Conservation (phyloP, 225 moss, liverwort and hornwort species). For the Polytrichum commune region DNA sequence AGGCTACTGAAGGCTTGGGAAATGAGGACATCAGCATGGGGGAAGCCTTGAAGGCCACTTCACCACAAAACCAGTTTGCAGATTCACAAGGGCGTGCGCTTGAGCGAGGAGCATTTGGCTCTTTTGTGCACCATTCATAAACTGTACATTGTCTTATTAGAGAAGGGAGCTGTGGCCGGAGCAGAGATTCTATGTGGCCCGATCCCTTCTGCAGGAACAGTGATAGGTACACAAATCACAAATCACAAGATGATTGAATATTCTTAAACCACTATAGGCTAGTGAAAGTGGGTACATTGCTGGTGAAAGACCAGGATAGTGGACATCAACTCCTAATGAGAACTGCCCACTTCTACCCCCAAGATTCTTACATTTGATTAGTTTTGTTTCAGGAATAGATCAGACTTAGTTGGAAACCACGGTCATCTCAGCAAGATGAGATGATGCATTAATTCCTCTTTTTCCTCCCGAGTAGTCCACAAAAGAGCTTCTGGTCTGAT, state of each 20-base stretch:
- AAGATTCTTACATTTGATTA: too few species aligned
- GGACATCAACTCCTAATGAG: too few species aligned
- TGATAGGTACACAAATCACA: neutral
- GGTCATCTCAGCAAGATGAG: too few species aligned
- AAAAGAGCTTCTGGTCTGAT: too few species aligned
- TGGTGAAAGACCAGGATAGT: too few species aligned
- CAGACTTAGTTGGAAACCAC: too few species aligned
- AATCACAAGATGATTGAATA: neutral
- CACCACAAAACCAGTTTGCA: conserved; percentile 40
- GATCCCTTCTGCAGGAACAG: conserved; percentile 13
- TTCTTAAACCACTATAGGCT: too few species aligned
- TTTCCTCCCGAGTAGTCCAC: too few species aligned
- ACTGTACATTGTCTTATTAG: neutral
- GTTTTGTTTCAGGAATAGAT: too few species aligned
- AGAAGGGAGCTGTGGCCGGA: conserved; percentile 2
- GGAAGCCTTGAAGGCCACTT: conserved; percentile 39
- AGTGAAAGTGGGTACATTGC: too few species aligned
- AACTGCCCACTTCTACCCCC: too few species aligned
- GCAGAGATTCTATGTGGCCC: conserved; percentile 13
- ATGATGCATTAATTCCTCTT: too few species aligned
- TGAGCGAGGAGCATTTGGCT: conserved; percentile 62
- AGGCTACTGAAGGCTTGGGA: conserved; percentile 22
- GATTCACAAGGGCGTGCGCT: conserved; percentile 38
- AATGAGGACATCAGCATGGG: conserved; percentile 33
- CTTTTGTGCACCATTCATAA: conserved; percentile 19